These are phyloP conservation scores for Globisporangium alternatum DNA, from an alignment of 352 stramenopile species.

Conservation along the genomic window DNA sequence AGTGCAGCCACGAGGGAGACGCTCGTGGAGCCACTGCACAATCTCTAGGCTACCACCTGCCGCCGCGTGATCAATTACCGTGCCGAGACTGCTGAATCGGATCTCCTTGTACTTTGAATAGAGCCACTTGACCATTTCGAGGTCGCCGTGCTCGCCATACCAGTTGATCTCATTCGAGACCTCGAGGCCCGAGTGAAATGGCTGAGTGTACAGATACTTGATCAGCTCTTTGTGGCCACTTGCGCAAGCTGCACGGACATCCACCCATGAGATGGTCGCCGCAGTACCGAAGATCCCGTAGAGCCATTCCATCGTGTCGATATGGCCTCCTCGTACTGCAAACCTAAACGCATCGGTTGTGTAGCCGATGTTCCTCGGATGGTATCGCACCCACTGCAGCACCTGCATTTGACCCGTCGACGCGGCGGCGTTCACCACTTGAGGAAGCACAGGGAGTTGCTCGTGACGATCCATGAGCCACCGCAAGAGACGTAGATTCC, in stretches of 20 bases:
- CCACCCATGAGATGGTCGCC: background rate
- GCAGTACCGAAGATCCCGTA: background rate
- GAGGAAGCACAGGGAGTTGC: background rate
- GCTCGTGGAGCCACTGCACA: background rate
- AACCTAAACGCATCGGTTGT: background rate
- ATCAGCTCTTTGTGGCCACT: background rate
- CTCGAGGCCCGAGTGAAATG: background rate
- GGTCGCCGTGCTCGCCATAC: background rate
- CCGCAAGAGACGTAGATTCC: background rate
- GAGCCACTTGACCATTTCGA: slow-evolving; percentile 6
- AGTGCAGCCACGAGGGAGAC: background rate
- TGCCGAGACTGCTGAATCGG: background rate
- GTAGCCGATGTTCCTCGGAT: background rate
- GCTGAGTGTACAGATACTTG: background rate
- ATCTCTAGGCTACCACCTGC: background rate
- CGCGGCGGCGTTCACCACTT: background rate
- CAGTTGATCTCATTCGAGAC: background rate
- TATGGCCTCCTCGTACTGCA: background rate
- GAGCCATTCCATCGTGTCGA: background rate
- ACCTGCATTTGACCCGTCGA: background rate
- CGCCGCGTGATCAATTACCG: background rate
- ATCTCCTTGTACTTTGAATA: slow-evolving; percentile 1
- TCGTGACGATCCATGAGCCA: background rate
- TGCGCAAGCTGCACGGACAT: background rate
- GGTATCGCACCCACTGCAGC: background rate